Evolutionary conservation across 2,329 filamentous ascomycete species (phyloP), one percentile per base, ranked within the genome.

Genomic region (Aureobasidium sp.): DNA sequence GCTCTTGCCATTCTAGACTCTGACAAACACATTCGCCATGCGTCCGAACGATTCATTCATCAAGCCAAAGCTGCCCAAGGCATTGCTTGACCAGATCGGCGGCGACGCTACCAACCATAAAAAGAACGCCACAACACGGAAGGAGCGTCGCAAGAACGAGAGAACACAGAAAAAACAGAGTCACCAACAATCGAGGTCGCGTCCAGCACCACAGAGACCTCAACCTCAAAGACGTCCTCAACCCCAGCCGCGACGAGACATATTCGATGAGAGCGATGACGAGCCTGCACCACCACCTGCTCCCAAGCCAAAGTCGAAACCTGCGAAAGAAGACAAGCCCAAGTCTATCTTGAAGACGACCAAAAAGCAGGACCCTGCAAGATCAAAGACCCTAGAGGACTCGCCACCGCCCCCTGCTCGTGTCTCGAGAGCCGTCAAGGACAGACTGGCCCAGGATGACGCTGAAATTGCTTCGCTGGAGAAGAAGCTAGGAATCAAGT

Each of bases 401-500:
- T 47, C 43, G 15, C 54, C 67, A 23, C 54, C 43, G 3, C 66
- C 58, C 4, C 69, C 73, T 9, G 50, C 20, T 23, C 72, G 71
- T 51, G 47, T 80, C 11, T 77, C 79, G 10, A 74, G 76, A 59
- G 75, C 72, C 27, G 81, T 89, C n/a, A 88, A 85, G 73, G 86
- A 90, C 4, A 89, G 87, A 71, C 81, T 98, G 6, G 90, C 88
- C 0, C 85, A 93, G 68, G 95, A 99, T 66, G 94, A 98, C 73
- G 93, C 90, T 2, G 94, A 97, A 71, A 98, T 99, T 71, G 91
- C 91, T 25, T 90, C 90, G 3, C 82, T 98, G 38, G 96, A 99
- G 80, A 94, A 91, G 77, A 97, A 93, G 74, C 82, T 99, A 4
- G 95, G 96, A 0, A 86, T 98, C 40, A 93, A 91, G 74, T 88